These are phyloP conservation scores for Fusarium protoensiforme DNA, from an alignment of 2,329 filamentous ascomycete species.

Conservation along the genomic window DNA sequence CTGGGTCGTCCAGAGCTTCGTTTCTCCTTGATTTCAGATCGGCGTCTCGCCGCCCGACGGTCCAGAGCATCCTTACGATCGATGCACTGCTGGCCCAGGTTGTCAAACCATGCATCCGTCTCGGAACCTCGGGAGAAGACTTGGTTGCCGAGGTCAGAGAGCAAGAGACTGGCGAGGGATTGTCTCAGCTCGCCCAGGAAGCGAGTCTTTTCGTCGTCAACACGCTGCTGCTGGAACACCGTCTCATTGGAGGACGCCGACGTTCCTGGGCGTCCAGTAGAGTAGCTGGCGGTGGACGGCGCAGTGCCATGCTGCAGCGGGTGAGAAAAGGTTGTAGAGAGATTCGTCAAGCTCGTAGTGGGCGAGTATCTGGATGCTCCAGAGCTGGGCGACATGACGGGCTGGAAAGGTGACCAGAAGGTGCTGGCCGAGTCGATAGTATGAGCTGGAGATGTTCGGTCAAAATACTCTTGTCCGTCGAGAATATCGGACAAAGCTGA, in stretches of 20 bases:
- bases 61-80: constrained; percentile 69
- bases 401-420: constrained; percentile 90
- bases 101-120: constrained; percentile 88
- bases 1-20: constrained; percentile 60
- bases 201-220: constrained; percentile 76
- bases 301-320: constrained; percentile 54
- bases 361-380: constrained; percentile 70
- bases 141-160: constrained; percentile 89
- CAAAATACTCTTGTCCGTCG: constrained; percentile 78
- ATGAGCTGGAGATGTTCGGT: constrained; percentile 73
- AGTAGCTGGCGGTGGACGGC: constrained; percentile 59
- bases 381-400: constrained; percentile 72
- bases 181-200: constrained; percentile 84
- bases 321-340: constrained; percentile 61
- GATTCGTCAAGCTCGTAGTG: constrained; percentile 69
- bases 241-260: constrained; percentile 76
- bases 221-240: constrained; percentile 69
- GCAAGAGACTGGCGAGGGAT: constrained; percentile 81
- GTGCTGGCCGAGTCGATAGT: constrained; percentile 81
- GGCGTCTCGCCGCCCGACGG: constrained; percentile 54
- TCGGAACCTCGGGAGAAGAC: constrained; percentile 92
- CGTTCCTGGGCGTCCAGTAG: constrained; percentile 70
- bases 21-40: constrained; percentile 55
- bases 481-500: constrained; percentile 72
- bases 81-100: constrained; percentile 73